Evolutionary conservation across 1,284 basidiomycete genomes (phyloP).

Genomic region (Afroboletus lepidellus): DNA sequence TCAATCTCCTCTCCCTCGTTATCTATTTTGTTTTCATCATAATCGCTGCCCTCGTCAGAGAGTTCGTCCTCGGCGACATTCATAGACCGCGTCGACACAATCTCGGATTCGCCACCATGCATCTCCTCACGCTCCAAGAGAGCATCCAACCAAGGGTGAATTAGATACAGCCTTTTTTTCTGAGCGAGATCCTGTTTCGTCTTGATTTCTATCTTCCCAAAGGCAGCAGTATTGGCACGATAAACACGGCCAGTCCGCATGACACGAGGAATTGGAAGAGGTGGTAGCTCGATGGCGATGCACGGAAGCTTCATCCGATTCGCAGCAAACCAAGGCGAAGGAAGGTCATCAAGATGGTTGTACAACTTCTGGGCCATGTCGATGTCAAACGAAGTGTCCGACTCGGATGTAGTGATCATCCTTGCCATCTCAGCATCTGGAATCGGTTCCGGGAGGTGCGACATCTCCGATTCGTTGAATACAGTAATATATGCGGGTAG

Average conservation of each 20-base stretch:
- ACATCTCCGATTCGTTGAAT: background rate
- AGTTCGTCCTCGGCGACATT: background rate
- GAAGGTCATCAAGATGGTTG: background rate
- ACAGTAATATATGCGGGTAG: background rate
- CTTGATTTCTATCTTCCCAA: background rate
- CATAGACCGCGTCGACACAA: too few species aligned
- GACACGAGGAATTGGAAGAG: background rate
- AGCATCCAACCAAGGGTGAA: background rate
- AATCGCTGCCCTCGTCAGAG: background rate
- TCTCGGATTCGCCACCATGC: background rate
- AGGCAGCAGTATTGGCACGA: background rate
- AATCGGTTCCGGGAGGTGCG: background rate
- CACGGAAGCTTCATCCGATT: background rate
- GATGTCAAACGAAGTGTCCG: background rate
- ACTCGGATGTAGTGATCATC: background rate
- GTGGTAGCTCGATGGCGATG: background rate
- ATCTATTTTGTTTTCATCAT: too few species aligned
- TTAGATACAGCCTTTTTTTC: background rate
- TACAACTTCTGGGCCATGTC: background rate
- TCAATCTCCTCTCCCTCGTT: too few species aligned
- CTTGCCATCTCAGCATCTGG: background rate
- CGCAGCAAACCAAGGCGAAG: background rate
- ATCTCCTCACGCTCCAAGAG: background rate
- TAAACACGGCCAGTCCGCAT: background rate
- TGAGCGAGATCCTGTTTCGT: background rate